These are phyloP conservation scores for Exophiala sideris DNA, from an alignment of 2,329 filamentous ascomycete genomes.

Conservation along the genomic window DNA sequence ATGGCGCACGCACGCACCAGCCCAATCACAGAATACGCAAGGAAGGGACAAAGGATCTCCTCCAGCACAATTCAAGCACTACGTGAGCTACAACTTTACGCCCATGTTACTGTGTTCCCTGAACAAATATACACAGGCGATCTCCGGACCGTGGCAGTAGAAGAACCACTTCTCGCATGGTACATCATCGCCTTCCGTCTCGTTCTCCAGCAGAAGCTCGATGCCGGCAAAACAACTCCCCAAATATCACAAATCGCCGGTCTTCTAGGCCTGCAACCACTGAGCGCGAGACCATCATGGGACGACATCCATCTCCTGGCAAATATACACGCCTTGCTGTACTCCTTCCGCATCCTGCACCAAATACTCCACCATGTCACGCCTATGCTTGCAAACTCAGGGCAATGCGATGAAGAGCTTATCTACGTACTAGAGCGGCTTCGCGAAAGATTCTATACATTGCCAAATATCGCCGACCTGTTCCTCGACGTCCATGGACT, in stretches of 20 bases:
- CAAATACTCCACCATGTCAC: conserved; percentile 34
- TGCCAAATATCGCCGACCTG: conserved; percentile 20
- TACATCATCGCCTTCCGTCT: conserved; percentile 13
- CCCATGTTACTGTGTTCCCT: background rate
- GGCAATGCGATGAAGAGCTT: background rate
- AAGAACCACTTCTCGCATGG: conserved; percentile 12
- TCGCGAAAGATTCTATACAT: background rate
- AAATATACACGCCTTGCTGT: conserved; percentile 58
- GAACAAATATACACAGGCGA: background rate
- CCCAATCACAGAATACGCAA: conserved; percentile 20
- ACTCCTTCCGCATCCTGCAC: conserved; percentile 60
- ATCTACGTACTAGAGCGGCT: background rate
- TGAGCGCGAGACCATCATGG: conserved; percentile 46
- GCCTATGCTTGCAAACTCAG: too few relatives aligned
- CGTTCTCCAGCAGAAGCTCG: conserved; percentile 13
- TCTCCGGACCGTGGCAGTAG: background rate
- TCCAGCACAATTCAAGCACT: background rate
- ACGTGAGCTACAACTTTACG: background rate
- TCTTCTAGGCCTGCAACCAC: conserved; percentile 8
- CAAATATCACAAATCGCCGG: background rate
- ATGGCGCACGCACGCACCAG: background rate
- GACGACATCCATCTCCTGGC: conserved; percentile 59
- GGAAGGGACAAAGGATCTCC: conserved; percentile 33
- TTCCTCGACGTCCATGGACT: conserved; percentile 22
- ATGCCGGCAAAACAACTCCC: conserved; percentile 2